Evolutionary conservation across 2,329 filamentous ascomycete species (phyloP).

Genomic region (Aphanocladium album): DNA sequence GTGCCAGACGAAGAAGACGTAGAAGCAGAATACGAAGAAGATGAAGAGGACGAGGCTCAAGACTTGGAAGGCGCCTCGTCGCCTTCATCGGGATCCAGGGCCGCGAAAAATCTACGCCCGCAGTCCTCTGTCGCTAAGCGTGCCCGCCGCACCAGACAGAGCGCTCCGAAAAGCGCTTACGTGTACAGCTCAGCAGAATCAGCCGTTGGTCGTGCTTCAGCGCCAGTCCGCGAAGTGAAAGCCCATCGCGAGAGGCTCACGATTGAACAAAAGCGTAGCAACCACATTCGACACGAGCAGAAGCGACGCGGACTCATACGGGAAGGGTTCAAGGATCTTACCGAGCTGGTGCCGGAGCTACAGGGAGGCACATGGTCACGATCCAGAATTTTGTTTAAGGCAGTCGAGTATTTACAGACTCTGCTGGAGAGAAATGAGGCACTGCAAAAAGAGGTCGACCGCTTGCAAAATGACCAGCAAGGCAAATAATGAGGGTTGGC

Average conservation of each 20-base stretch:
- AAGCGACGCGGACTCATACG: conserved; percentile 10
- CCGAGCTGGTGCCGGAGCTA: conserved; percentile 10
- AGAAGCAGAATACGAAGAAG: not conserved
- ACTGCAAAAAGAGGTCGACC: not conserved
- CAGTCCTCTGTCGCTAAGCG: not conserved
- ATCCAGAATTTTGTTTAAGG: conserved; percentile 9
- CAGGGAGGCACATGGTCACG: conserved; percentile 7
- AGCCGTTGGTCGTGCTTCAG: not conserved
- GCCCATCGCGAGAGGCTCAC: conserved; percentile 8
- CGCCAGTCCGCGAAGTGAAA: not conserved
- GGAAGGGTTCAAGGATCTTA: conserved; percentile 9
- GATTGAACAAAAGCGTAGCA: conserved; percentile 11
- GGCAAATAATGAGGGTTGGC: not conserved
- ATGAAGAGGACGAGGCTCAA: conserved; percentile 2
- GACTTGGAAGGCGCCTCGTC: not conserved
- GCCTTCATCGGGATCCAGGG: not conserved
- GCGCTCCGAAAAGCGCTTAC: not conserved
- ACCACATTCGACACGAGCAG: conserved; percentile 13
- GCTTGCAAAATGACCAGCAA: not conserved
- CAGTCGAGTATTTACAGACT: conserved; percentile 1
- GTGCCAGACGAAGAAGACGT: conserved; percentile 5
- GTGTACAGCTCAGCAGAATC: not conserved
- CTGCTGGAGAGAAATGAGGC: conserved; percentile 6
- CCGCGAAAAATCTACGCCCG: not conserved
- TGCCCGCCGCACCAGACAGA: not conserved